Base-by-base conservation (phyloP, 106 monocot species). In the Acorus calamus region DNA sequence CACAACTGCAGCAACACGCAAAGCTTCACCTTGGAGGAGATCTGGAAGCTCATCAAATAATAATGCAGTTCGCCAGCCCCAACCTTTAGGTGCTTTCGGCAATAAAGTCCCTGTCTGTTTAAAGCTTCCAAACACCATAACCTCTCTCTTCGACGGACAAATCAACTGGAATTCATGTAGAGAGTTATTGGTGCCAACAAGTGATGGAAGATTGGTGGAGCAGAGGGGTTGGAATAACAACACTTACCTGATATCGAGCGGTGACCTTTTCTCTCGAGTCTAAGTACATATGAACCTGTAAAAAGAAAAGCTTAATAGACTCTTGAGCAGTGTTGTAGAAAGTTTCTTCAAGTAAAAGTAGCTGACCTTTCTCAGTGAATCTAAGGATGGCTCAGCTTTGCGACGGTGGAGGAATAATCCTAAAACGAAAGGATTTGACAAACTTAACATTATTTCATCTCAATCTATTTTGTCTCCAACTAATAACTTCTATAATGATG, bases 51-150 rank as follows among this genome's bases (percentile, higher is more conserved):
- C 96, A 63, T 98, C 96, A 61, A 98, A 98, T 2, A 98, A 53
- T 59, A 98, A 60, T 5, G 96, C 96, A 8, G 96, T 88, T 51
- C 96, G 87, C 96, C 96, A 98, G 46, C 96, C 96, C 96, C 96
- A 98, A 43, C 96, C 96, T 60, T 98, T 98, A 5, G 96, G 96
- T 60, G 96, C 91, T 80, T 98, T 98, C 2, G 96, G 96, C 10
- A 98, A 61, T 41, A 88, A 67, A 2, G 91, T 98, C 8, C 96
- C 96, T 10, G 91, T 76, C 52, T 98, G 91, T 74, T 92, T 98
- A 42, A 92, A 81, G 77, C 80, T 91, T 59, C 91, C 94, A 60
- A 96, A 90, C 6, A 91, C 91, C 90, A 91, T 91, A 13, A 98
- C 79, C 66, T 98, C 91, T 58, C 88, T 88, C 70, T 98, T 98